Evolutionary conservation across 2,329 filamentous ascomycete species (phyloP), one percentile per base, ranked within the genome.

Genomic region (Nigrospora sphaerica): DNA sequence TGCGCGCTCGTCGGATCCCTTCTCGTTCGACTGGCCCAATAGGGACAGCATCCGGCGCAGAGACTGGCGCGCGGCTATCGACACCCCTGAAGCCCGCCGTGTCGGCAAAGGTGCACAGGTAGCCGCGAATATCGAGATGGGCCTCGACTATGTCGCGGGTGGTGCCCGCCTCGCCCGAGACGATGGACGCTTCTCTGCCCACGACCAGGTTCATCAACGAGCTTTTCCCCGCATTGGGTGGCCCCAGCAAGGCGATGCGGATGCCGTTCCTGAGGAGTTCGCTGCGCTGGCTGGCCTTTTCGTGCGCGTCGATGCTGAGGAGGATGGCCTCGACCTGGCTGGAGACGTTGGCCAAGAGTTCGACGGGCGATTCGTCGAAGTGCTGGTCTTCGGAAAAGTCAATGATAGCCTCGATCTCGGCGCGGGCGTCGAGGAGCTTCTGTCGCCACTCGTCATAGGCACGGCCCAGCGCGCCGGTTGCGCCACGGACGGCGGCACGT

Each of bases 381-480:
- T 97, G 88, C 66, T 98, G 92, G 59, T 97, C 93, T 63, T 98
- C 93, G 1, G 88, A 86, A 62, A 98, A 98, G 66, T 98, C 93
- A 51, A 98, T 97, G 54, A 98, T 69, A 0, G 93, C 93, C 66
- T 98, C 93, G 35, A 98, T 75, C 67, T 97, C 91, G 11, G 89
- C 93, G 2, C 93, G 81, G 11, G 91, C 91, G 51, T 85, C 76
- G 7, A 97, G 72, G 16, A 98, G 69, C 53, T 82, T 74, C 52
- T 79, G 71, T 23, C 92, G 81, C 93, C 93, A 98, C 11, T 59
- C 58, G 55, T 96, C 90, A 63, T 98, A 98, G 16, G 82, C 81
- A 49, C 75, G 74, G 0, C 88, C 81, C 12, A 96, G 72, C 0
- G 74, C 68, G 18, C 84, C 83, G 4, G 81, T 86, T 31, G 82